Conservation (phyloP, 306 rosid species). For the Quercus wislizeni region DNA sequence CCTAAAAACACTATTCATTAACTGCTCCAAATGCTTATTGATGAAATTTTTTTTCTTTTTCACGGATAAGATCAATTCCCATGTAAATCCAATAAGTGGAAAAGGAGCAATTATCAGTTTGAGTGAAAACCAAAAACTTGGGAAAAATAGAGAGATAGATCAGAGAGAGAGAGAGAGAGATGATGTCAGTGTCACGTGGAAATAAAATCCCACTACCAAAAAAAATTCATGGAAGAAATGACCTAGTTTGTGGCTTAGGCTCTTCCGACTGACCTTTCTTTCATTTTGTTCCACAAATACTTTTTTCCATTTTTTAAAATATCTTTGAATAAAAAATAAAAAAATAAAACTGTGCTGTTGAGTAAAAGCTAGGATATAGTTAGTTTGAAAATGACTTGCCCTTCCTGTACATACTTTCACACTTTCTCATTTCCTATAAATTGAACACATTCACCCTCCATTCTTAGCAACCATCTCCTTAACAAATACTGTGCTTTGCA, state of each 20-base stretch:
- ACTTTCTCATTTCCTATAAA: slow-evolving; percentile 35
- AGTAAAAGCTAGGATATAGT: slow-evolving; percentile 22
- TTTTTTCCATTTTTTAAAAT: not conserved
- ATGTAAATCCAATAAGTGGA: slow-evolving; percentile 26
- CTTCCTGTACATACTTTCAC: not conserved
- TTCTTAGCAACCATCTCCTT: slow-evolving; percentile 29
- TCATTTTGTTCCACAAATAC: slow-evolving; percentile 19
- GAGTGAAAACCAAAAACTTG: slow-evolving; percentile 9
- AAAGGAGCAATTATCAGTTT: slow-evolving; percentile 16
- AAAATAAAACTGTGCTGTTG: not conserved
- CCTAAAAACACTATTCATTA: not conserved
- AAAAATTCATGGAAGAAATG: slow-evolving; percentile 19
- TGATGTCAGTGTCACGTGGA: slow-evolving; percentile 13
- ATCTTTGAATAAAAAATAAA: not conserved
- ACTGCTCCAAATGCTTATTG: slow-evolving; percentile 21
- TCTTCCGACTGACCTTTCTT: slow-evolving; percentile 19
- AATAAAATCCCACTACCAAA: slow-evolving; percentile 6
- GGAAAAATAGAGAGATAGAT: not conserved
- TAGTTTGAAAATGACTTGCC: slow-evolving; percentile 26
- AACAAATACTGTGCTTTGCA: not conserved
- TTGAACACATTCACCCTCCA: slow-evolving; percentile 22
- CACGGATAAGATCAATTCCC: not conserved
- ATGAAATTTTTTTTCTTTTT: not conserved
- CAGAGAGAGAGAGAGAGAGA: slow-evolving; percentile 3
- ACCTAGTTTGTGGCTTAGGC: slow-evolving; percentile 36